Percentiles rank a stretch among this genome's conserved stretches.
Evolutionary conservation across 495 filamentous ascomycete species (phyloP).

Genomic region (Beverwykella pulmonaria): DNA sequence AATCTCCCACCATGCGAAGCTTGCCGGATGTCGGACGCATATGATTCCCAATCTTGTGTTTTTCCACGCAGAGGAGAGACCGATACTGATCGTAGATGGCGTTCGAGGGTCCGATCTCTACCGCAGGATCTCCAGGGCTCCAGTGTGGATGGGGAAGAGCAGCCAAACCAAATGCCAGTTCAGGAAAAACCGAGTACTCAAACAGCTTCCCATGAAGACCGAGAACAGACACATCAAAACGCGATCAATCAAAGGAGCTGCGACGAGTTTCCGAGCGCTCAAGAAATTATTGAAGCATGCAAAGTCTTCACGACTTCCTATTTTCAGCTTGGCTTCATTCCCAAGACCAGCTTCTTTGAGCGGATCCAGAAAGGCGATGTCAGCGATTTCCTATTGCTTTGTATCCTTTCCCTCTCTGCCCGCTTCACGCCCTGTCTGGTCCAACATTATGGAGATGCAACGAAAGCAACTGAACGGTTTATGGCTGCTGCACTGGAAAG

Average conservation of each 20-base stretch:
- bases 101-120: not conserved
- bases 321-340: conserved; percentile 50
- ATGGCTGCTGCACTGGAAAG: conserved; percentile 53
- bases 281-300: conserved; percentile 10
- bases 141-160: not conserved
- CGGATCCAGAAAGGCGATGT: conserved; percentile 49
- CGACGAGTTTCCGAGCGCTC: not conserved
- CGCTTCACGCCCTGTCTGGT: conserved; percentile 52
- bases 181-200: not conserved
- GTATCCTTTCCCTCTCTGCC: conserved; percentile 54
- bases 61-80: conserved; percentile 1
- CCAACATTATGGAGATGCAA: conserved; percentile 49
- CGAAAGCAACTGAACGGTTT: conserved; percentile 53
- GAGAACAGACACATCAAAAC: not conserved
- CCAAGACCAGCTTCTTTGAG: conserved; percentile 53
- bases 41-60: not conserved
- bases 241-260: not conserved
- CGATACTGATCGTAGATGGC: conserved; percentile 1
- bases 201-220: not conserved
- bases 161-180: not conserved
- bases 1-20: conserved; percentile 2
- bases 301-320: conserved; percentile 9
- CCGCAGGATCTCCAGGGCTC: not conserved
- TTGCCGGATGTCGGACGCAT: not conserved
- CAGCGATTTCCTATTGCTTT: conserved; percentile 54